Evolutionary conservation across 345 rosid species (phyloP), one percentile per base, ranked within the genome.

Genomic region (Kernera saxatilis): DNA sequence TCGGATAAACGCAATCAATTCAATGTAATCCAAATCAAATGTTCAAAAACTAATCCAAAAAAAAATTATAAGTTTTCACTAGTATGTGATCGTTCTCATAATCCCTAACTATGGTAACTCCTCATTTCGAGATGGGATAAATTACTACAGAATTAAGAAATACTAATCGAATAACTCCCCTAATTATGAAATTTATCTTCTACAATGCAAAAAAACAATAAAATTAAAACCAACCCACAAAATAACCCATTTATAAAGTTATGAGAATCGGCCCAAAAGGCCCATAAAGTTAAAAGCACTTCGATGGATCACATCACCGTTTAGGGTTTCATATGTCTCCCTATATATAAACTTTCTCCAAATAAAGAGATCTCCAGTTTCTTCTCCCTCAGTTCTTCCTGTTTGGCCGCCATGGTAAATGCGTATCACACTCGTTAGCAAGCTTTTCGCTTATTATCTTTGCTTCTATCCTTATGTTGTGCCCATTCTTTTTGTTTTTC

Each of bases 261-360:
- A 46, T 5, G 5, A 26, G 4, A 36, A 3, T 12, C 1, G 30
- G 52, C 52, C 61, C 44, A 36, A 19, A 8, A 10, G 46, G 67
- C 72, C 72, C 67, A 66, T 17, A 11, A 2, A 49, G 1, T 1
- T 5, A 11, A 18, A 10, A 17, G 6, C 11, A 61, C 5, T 45
- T 2, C 3, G 11, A 32, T 32, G 7, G 14, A 21, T 7, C 18
- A 9, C 40, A 13, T 10, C 30, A 6, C 58, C 25, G 14, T 10
- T 58, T 66, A 66, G 72, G 78, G 78, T 74, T 73, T 74, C 45
- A 27, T 13, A 13, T 22, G 26, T 56, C 12, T 9, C 67, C 6
- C 13, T 36, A 36, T 69, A 67, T 35, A 75, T 15, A 41, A 15
- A 15, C 12, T 3, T 4, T 32, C 49, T 25, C 35, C 46, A 0